phyloP scores from a whole-genome alignment of 805 yeast genomes.

The Kockiozyma suomiensis region DNA sequence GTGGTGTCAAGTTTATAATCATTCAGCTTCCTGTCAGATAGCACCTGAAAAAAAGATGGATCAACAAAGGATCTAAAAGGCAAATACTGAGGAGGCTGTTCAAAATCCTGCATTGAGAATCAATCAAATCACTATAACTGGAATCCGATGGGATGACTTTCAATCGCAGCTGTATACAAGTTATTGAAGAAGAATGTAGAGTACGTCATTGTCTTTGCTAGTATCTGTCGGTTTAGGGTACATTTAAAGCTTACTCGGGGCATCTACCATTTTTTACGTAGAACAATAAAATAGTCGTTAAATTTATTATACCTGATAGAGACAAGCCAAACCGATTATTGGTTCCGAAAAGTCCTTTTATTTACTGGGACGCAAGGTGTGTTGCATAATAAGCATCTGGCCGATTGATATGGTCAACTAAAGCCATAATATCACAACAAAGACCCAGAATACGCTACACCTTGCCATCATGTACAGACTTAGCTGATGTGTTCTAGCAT shows the following conservation, averaged over 20 bases:
- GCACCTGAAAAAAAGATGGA: slow-evolving; percentile 78
- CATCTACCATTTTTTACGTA: too few species aligned
- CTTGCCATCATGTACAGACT: background rate
- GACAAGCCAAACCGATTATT: too few species aligned
- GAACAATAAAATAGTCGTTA: too few species aligned
- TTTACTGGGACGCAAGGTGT: too few species aligned
- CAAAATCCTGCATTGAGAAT: background rate
- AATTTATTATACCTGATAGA: too few species aligned
- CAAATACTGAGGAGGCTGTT: background rate
- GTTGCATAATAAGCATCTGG: too few species aligned
- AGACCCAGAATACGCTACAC: background rate
- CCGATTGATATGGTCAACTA: too few species aligned
- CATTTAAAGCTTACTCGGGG: background rate
- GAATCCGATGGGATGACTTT: too few species aligned
- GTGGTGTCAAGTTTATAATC: slow-evolving; percentile 65
- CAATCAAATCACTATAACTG: background rate
- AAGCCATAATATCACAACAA: too few species aligned
- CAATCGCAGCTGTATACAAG: too few species aligned
- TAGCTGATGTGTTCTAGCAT: slow-evolving; percentile 11
- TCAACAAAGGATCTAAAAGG: slow-evolving; percentile 76
- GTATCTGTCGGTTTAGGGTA: background rate
- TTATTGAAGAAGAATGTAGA: background rate
- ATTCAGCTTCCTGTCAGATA: slow-evolving; percentile 74
- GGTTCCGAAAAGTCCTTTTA: too few species aligned
- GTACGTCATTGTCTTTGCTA: background rate